Base-by-base conservation (phyloP, 345 rosid species). In the Euphorbia peplus region DNA sequence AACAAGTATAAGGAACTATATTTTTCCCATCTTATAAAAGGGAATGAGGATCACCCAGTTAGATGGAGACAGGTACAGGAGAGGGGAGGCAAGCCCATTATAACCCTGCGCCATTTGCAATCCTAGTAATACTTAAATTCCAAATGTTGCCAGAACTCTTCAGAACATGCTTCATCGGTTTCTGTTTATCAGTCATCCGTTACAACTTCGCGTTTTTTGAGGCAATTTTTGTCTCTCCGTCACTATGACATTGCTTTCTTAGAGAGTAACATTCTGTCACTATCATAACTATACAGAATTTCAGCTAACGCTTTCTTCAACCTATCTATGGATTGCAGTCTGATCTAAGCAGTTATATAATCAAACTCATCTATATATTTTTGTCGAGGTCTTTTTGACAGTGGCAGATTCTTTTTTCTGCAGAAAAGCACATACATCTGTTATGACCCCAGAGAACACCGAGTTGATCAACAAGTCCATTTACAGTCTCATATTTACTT, bases 401-500 rank as follows among this genome's bases (percentile, higher is more conserved):
- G 60, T 57, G 21, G 19, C 42, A 19, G 3, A n/a, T 1, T 4
- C 0, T 48, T 48, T 22, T 52, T 59, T 68, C 32, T 52, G 63
- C 73, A 77, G 80, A 63, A 72, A 2, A 55, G 73, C 76, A 3
- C 87, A 86, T 75, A 82, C 96, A 18, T 85, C 97, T 9, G 78
- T 95, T 32, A 86, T 90, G 91, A 95, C 98, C 60, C 92, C 99
- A 0, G 97, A 95, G 87, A 95, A 90, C 73, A 87, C 93, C 0
- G 93, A 95, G 77, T 79, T 92, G 63, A 82, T 92, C 42, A 90
- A 85, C 63, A 92, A 90, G 81, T 95, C 98, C 67, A 78, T 95
- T 39, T 80, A 90, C 78, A 88, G 91, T 73, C 83, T 95, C 66
- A 84, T 90, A 67, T 90, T 92, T 75, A 88, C 99, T 18, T 75